A percentile compares a stretch with the other conserved stretches of the same genome.
These are phyloP conservation scores for Talaromyces nanjingensis DNA, from an alignment of 495 filamentous ascomycete genomes.

Conservation along the genomic window DNA sequence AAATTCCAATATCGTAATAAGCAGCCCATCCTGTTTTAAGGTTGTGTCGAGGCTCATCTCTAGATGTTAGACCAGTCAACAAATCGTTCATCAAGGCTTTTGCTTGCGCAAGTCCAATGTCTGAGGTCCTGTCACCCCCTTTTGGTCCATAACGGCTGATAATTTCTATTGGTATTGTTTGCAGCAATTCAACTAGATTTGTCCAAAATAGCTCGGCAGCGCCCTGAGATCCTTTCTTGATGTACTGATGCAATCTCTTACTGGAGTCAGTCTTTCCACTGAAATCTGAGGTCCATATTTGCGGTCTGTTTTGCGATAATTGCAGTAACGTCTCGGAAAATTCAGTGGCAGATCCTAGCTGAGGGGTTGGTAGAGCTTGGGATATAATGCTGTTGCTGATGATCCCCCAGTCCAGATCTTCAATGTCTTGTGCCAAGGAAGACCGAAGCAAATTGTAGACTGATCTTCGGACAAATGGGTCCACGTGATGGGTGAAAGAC, in stretches of 20 bases:
- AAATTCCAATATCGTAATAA: constrained; percentile 55
- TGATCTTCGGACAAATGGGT: constrained; percentile 64
- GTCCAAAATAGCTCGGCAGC: constrained; percentile 65
- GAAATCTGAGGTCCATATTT: constrained; percentile 68
- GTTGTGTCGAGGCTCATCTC: constrained; percentile 67
- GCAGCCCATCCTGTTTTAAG: constrained; percentile 59
- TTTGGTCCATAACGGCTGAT: constrained; percentile 43
- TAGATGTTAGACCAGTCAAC: constrained; percentile 58
- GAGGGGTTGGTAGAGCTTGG: constrained; percentile 59
- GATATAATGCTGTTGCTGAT: constrained; percentile 62
- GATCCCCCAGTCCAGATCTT: constrained; percentile 52
- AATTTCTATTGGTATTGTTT: constrained; percentile 46
- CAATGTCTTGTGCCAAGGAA: constrained; percentile 49
- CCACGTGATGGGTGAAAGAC: constrained; percentile 60
- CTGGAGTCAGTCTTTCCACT: constrained; percentile 58
- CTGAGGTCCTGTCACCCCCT: constrained; percentile 21
- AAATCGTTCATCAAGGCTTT: constrained; percentile 52
- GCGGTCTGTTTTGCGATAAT: constrained; percentile 55
- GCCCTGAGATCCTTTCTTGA: constrained; percentile 78
- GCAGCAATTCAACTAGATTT: constrained; percentile 52
- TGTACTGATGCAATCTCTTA: constrained; percentile 58
- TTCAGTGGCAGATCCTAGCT: constrained; percentile 66
- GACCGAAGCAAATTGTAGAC: constrained; percentile 60
- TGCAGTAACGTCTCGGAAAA: constrained; percentile 55
- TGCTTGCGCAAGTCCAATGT: constrained; percentile 20